Conservation (phyloP, 306 rosid genomes). For the Macrotyloma uniflorum region DNA sequence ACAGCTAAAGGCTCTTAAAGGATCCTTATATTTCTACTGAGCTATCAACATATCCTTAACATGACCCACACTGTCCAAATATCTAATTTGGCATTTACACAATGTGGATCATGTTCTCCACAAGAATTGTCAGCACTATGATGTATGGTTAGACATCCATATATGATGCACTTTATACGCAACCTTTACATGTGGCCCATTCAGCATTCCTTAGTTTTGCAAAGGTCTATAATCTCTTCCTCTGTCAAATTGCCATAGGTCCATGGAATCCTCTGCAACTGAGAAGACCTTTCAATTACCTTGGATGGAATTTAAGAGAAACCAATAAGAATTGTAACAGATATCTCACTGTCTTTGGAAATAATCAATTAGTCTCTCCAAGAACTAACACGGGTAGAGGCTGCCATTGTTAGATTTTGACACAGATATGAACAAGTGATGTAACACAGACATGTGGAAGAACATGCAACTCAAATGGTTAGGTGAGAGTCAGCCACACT, state of each 20-base stretch:
- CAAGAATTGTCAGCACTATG: neutral
- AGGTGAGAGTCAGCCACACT: neutral
- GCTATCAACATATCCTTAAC: neutral
- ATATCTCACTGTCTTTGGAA: neutral
- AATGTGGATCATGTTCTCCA: conserved; percentile 8
- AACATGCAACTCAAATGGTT: neutral
- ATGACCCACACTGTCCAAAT: conserved; percentile 11
- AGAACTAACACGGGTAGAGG: neutral
- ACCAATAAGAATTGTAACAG: neutral
- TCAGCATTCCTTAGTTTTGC: neutral
- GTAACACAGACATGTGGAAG: neutral
- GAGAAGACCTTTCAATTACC: neutral
- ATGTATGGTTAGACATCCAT: neutral
- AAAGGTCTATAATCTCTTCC: neutral
- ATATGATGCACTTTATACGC: neutral
- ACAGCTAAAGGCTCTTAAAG: neutral
- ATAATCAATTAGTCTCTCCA: neutral
- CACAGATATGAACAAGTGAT: neutral
- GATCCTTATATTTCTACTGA: conserved; percentile 7
- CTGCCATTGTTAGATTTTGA: neutral
- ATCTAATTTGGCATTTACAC: conserved; percentile 17
- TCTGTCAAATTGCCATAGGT: neutral
- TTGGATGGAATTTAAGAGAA: neutral
- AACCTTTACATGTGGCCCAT: neutral
- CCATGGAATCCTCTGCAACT: neutral